Base-by-base conservation (phyloP, 805 yeast species). In the Hanseniaspora valbyensis region DNA sequence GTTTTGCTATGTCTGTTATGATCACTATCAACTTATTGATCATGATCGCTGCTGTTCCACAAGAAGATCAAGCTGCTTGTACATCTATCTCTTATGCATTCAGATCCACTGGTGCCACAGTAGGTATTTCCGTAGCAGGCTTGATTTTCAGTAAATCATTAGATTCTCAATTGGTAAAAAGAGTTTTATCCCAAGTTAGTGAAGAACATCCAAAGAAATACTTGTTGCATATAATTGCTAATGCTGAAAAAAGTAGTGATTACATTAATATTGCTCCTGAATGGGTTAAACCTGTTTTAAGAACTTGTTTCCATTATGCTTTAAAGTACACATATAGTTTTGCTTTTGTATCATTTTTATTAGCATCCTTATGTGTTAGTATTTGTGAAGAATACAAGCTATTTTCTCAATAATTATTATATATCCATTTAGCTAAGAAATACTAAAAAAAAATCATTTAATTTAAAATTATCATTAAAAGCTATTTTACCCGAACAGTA, bases 81-180 rank as follows among this genome's bases (percentile, higher is more conserved):
- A 88, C 96, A 0, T 84, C 95, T 0, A 83, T 89, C 52, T 95
- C 86, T 60, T 88, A 89, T 62, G 88, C 89, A 0, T 86, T 83
- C 69, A 73, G 95, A 59, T 81, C 90, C 9, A 80, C 88, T 0
- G 95, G 95, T 0, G 81, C 90, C n/a, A 83, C 92, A 0, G 65
- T 85, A 44, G 95, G 95, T 34, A 88, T 86, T 14, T 69, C 87
- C 0, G 61, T 79, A 40, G 82, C 81, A 0, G 76, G 82, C 4
- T 79, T 83, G 4, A 70, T 81, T 21, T 81, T 81, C 63, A 78
- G 76, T 42, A 63, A 66, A 39, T 60, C 70, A 2, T 65, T 81
- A 28, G 58, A 61, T 21, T 39, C 50, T 1, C 55, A 57, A 33
- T 55, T 75, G 33, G 41, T 50, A 1, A 46, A 42, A 0, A 59